phyloP scores from a whole-genome alignment of 2,329 filamentous ascomycete genomes.

The Exophiala sp. region DNA sequence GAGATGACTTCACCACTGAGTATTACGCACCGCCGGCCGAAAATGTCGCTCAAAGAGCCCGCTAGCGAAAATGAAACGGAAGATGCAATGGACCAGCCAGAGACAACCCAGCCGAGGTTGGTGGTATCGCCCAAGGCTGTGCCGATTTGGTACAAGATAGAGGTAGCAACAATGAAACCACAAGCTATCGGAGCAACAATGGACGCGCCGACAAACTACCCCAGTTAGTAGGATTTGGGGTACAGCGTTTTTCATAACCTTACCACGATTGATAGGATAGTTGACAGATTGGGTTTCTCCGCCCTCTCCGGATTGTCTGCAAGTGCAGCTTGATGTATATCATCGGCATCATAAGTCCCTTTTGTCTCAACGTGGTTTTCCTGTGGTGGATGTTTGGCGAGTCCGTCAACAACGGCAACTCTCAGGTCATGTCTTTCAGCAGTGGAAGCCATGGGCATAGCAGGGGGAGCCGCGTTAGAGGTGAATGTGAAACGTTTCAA shows the following conservation, averaged over 20 bases:
- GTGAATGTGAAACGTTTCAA: too few relatives aligned
- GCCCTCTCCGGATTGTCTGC: constrained; percentile 10
- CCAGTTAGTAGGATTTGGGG: not conserved
- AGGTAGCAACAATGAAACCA: constrained; percentile 29
- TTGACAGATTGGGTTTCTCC: constrained; percentile 1
- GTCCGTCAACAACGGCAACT: too few relatives aligned
- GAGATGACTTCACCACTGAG: constrained; percentile 32
- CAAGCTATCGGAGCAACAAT: constrained; percentile 28
- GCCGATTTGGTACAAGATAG: constrained; percentile 7
- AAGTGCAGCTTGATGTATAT: constrained; percentile 13
- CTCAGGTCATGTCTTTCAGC: too few relatives aligned
- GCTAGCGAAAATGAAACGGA: constrained; percentile 29
- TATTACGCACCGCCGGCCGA: constrained; percentile 35
- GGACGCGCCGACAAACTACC: constrained; percentile 4
- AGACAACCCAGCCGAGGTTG: constrained; percentile 4
- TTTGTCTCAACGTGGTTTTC: too few relatives aligned
- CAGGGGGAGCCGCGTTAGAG: too few relatives aligned
- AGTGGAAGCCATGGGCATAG: too few relatives aligned
- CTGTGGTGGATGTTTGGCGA: too few relatives aligned
- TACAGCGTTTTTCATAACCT: not conserved
- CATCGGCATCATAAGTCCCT: constrained; percentile 4
- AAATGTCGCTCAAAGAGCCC: constrained; percentile 36
- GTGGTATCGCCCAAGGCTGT: constrained; percentile 6
- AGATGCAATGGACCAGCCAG: constrained; percentile 11
- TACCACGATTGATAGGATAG: constrained; percentile 8